These are phyloP conservation scores for Globisporangium middletonii DNA, from an alignment of 352 stramenopile species.

Conservation along the genomic window DNA sequence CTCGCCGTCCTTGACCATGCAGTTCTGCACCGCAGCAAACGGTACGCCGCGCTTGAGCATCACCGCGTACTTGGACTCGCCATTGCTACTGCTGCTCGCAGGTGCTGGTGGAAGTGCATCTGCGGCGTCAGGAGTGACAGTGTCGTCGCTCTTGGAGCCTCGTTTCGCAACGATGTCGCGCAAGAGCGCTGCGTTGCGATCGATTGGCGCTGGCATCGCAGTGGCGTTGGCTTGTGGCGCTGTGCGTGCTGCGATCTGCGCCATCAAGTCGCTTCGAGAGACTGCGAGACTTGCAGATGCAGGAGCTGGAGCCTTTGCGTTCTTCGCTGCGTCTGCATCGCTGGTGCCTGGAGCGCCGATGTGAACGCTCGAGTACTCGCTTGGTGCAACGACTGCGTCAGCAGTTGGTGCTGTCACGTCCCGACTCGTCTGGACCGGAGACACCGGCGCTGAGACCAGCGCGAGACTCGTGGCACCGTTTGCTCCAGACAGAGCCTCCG, in stretches of 20 bases:
- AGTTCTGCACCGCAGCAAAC: conserved; percentile 67
- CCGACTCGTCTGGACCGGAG: too few species aligned
- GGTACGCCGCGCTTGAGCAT: conserved; percentile 70
- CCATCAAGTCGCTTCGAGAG: not conserved
- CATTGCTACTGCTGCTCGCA: not conserved
- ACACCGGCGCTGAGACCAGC: too few species aligned
- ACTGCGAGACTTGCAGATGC: not conserved
- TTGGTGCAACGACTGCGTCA: too few species aligned
- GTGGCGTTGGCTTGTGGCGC: not conserved
- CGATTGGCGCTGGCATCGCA: not conserved
- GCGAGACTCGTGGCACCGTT: too few species aligned
- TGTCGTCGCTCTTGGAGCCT: not conserved
- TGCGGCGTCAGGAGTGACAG: not conserved
- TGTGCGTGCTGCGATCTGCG: conserved; percentile 1
- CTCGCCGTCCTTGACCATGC: conserved; percentile 57
- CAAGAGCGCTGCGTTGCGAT: conserved; percentile 9
- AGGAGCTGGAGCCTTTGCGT: not conserved
- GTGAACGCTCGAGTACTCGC: not conserved
- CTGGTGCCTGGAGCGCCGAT: not conserved
- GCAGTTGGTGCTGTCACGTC: too few species aligned
- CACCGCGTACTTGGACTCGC: conserved; percentile 36
- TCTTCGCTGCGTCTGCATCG: too few species aligned
- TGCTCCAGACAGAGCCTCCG: too few species aligned
- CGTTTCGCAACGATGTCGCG: conserved; percentile 1
- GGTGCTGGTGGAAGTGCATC: not conserved